Evolutionary conservation across 306 rosid species (phyloP), one percentile per base, ranked within the genome.

Genomic region (Carpinus viminea): DNA sequence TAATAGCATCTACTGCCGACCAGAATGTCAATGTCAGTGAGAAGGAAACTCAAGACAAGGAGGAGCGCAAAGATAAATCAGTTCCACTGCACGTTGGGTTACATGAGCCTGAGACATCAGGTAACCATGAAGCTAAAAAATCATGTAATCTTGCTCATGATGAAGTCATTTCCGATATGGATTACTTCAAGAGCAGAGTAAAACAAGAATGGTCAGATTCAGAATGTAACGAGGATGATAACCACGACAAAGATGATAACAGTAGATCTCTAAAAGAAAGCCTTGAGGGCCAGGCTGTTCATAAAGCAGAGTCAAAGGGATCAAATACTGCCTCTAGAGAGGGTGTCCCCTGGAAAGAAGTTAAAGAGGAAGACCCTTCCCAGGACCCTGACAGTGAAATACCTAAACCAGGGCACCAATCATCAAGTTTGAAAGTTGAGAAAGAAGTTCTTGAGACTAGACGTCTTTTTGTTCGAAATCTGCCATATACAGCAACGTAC

Each of bases 391-490:
- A 74, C 75, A 69, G 74, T 28, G 66, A 80, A 72, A 79, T 72
- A 71, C 76, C 75, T 59, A 81, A 80, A 69, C 53, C 56, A 57
- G 74, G 74, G 71, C 68, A 72, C 31, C 74, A 54, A 38, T 66
- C 70, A 50, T 76, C 90, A 68, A 80, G 74, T 84, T 38, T 54
- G 55, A 86, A 87, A 81, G 86, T 84, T 34, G 85, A 77, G 75
- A 87, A 85, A 36, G 91, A 82, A 84, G 84, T 61, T 75, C 76
- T 83, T 55, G 93, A 93, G 78, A 81, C 88, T 31, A 66, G 85
- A 68, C 90, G 99, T 8, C 91, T 95, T 52, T 95, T 95, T 85
- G 88, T 95, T 48, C 96, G 97, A 10, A 95, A 93, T 90, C 90
- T 95, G 83, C 98, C 98, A 54, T 95, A 87, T 76, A 74, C 93